Evolutionary conservation across 352 stramenopile genomes (phyloP).

Genomic region (Pythium periplocum): DNA sequence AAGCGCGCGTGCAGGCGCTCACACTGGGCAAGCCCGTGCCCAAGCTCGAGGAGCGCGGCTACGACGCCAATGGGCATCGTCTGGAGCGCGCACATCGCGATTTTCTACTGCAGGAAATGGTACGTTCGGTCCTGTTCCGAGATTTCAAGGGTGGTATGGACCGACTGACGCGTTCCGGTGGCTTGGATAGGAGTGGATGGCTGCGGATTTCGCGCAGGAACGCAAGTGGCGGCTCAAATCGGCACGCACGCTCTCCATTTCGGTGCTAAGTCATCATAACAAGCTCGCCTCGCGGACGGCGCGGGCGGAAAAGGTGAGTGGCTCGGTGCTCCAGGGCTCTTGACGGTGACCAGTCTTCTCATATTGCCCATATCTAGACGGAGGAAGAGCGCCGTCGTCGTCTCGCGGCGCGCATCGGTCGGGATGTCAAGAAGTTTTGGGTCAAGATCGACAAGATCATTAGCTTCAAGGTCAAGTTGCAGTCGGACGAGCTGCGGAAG

Average conservation of each 20-base stretch:
- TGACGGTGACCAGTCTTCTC: background rate
- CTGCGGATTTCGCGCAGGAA: slow-evolving; percentile 90
- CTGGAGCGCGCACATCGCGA: slow-evolving; percentile 51
- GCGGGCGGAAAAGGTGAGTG: slow-evolving; percentile 28
- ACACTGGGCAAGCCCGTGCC: slow-evolving; percentile 43
- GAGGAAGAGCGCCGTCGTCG: slow-evolving; percentile 40
- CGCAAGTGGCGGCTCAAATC: slow-evolving; percentile 78
- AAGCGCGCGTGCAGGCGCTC: slow-evolving; percentile 31
- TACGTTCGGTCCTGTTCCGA: slow-evolving; percentile 2
- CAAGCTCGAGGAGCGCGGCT: slow-evolving; percentile 25
- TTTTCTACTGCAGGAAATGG: slow-evolving; percentile 82
- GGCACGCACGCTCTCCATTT: slow-evolving; percentile 65
- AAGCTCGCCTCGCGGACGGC: slow-evolving; percentile 30
- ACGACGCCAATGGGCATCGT: slow-evolving; percentile 32
- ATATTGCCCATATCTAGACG: slow-evolving; percentile 10
- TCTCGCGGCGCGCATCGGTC: slow-evolving; percentile 69
- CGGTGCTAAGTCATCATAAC: slow-evolving; percentile 49
- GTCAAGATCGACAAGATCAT: slow-evolving; percentile 98
- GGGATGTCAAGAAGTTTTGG: slow-evolving; percentile 94
- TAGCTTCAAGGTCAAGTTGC: slow-evolving; percentile 95
- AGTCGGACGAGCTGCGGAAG: slow-evolving; percentile 79
- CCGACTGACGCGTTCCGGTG: too few relatives aligned
- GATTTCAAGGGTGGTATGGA: too few relatives aligned
- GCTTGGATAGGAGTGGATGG: slow-evolving; percentile 72
- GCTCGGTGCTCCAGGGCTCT: background rate